Conservation (phyloP, 202 grass and related monocot species). For the Bolboschoenoplectus hybrid region DNA sequence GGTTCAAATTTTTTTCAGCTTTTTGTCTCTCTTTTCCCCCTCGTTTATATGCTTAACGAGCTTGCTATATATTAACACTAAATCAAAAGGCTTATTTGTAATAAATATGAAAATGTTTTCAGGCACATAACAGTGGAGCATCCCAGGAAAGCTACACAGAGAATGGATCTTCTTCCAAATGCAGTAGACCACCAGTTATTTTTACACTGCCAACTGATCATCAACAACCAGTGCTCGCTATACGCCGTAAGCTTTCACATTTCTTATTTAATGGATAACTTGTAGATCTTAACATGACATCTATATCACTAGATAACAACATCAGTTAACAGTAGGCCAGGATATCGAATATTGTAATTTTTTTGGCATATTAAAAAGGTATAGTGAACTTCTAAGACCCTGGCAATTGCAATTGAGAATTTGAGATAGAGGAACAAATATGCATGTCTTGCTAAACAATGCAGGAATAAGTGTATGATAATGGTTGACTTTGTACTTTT, state of each 20-base stretch:
- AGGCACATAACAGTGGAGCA: slow-evolving; percentile 36
- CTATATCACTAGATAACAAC: background rate
- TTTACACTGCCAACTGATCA: slow-evolving; percentile 58
- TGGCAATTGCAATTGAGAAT: background rate
- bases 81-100: background rate
- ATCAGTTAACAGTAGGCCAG: background rate
- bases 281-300: background rate
- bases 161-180: slow-evolving; percentile 67
- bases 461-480: background rate
- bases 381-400: background rate
- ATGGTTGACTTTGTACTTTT: background rate
- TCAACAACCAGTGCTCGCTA: slow-evolving; percentile 53
- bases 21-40: background rate
- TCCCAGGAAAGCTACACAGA: slow-evolving; percentile 47
- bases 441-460: background rate
- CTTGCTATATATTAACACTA: background rate
- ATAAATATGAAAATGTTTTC: slow-evolving; percentile 8
- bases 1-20: background rate
- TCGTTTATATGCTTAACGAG: background rate
- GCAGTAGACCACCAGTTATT: slow-evolving; percentile 52
- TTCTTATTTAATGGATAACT: background rate
- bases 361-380: background rate
- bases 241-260: slow-evolving; percentile 55
- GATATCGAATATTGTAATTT: background rate
- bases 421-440: background rate